Conservation (phyloP, 768 basidiomycete species). For the Termitomyces sp. region DNA sequence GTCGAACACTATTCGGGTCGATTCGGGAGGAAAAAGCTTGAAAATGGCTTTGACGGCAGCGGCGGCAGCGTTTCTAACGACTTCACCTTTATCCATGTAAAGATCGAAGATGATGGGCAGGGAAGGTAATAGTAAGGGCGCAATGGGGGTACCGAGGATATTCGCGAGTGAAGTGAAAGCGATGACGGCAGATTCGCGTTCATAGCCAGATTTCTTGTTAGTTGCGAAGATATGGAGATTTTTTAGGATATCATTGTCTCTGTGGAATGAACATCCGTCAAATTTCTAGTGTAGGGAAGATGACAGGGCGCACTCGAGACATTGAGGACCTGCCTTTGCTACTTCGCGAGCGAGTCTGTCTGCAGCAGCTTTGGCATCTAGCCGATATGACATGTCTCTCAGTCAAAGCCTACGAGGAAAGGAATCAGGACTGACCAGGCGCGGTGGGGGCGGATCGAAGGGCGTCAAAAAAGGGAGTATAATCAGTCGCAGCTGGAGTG, state of each 20-base stretch:
- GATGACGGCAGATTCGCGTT: conserved; percentile 82
- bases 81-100: conserved; percentile 91
- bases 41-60: conserved; percentile 79
- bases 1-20: conserved; percentile 62
- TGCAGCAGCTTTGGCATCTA: conserved; percentile 82
- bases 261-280: conserved; percentile 19
- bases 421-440: conserved; percentile 36
- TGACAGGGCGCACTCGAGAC: conserved; percentile 43
- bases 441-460: conserved; percentile 57
- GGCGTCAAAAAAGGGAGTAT: conserved; percentile 44
- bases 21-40: conserved; percentile 80
- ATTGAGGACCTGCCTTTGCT: conserved; percentile 54
- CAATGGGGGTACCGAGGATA: conserved; percentile 63
- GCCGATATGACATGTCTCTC: conserved; percentile 10
- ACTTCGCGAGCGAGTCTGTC: conserved; percentile 76
- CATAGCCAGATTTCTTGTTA: conserved; percentile 85
- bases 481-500: conserved; percentile 23
- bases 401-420: not conserved
- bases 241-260: conserved; percentile 57
- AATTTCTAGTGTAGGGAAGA: not conserved
- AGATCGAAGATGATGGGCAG: conserved; percentile 77
- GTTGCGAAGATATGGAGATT: conserved; percentile 65
- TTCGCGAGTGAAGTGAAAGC: conserved; percentile 71
- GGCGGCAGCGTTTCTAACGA: conserved; percentile 78
- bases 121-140: conserved; percentile 71